Conservation (phyloP, 805 yeast genomes). For the Nakazawaea wyomingensis region DNA sequence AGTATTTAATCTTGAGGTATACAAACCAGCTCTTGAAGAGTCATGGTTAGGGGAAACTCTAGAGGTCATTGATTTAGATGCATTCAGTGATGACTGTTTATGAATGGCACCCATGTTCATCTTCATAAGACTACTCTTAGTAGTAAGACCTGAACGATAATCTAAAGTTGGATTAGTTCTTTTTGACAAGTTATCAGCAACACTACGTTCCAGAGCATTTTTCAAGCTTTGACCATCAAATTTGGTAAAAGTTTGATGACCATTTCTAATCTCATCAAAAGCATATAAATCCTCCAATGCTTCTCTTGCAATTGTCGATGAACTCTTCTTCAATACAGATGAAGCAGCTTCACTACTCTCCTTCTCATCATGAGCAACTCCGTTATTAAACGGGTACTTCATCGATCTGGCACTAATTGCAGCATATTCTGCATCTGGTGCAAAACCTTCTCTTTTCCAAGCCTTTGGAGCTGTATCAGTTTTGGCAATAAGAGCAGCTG, state of each 20-base stretch:
- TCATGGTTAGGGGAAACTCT: slow-evolving; percentile 37
- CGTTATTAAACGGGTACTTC: slow-evolving; percentile 25
- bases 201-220: slow-evolving; percentile 13
- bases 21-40: slow-evolving; percentile 27
- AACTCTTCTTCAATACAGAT: slow-evolving; percentile 28
- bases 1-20: slow-evolving; percentile 24
- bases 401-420: slow-evolving; percentile 31
- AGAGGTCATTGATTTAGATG: slow-evolving; percentile 38
- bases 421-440: slow-evolving; percentile 44
- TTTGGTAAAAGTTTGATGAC: slow-evolving; percentile 28
- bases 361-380: slow-evolving; percentile 22
- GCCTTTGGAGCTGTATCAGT: slow-evolving; percentile 41
- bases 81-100: slow-evolving; percentile 30
- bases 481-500: slow-evolving; percentile 52
- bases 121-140: slow-evolving; percentile 24
- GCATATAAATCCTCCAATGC: slow-evolving; percentile 36
- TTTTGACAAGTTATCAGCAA: slow-evolving; percentile 10
- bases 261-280: slow-evolving; percentile 38
- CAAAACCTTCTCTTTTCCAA: slow-evolving; percentile 42
- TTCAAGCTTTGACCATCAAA: slow-evolving; percentile 18
- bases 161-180: slow-evolving; percentile 14
- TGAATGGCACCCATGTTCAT: slow-evolving; percentile 25
- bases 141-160: slow-evolving; percentile 22
- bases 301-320: slow-evolving; percentile 27
- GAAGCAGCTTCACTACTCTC: slow-evolving; percentile 32